phyloP scores from a whole-genome alignment of 2,329 filamentous ascomycete species.

The Scedosporium dehoogii region DNA sequence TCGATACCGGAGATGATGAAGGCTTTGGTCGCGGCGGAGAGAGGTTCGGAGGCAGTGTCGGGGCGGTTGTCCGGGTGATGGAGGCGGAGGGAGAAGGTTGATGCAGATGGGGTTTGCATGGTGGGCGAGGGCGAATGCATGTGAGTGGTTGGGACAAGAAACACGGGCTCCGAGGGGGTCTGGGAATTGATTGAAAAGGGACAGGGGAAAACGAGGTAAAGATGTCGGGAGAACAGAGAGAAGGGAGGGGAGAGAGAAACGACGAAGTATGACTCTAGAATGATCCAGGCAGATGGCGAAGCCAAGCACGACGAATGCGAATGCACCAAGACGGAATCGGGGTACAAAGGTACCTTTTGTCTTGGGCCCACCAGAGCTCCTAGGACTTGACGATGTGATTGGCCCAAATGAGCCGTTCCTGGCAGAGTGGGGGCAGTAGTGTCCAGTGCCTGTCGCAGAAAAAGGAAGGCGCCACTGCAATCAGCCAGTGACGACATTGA shows the following conservation, averaged over 20 bases:
- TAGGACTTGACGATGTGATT: not conserved
- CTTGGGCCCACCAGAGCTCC: not conserved
- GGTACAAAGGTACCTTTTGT: not conserved
- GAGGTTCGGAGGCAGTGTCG: not conserved
- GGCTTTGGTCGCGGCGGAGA: conserved; percentile 6
- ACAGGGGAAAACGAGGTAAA: not conserved
- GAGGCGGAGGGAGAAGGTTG: not conserved
- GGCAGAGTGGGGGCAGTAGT: not conserved
- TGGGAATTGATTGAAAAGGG: not conserved
- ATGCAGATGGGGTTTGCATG: not conserved
- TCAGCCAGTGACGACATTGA: not conserved
- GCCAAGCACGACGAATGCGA: not conserved
- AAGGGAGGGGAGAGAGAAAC: not conserved
- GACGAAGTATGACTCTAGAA: not conserved
- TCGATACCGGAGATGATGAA: conserved; percentile 9
- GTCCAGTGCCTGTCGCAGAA: not conserved
- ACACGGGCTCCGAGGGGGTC: not conserved
- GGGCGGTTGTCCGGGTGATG: not conserved
- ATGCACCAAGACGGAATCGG: not conserved
- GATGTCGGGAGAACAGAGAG: not conserved
- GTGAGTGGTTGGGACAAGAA: not conserved
- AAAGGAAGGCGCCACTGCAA: not conserved
- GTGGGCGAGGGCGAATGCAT: not conserved
- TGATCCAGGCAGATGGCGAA: not conserved
- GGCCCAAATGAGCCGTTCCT: not conserved